Conservation (phyloP, 1,284 basidiomycete genomes). For the Pholiota adiposa region DNA sequence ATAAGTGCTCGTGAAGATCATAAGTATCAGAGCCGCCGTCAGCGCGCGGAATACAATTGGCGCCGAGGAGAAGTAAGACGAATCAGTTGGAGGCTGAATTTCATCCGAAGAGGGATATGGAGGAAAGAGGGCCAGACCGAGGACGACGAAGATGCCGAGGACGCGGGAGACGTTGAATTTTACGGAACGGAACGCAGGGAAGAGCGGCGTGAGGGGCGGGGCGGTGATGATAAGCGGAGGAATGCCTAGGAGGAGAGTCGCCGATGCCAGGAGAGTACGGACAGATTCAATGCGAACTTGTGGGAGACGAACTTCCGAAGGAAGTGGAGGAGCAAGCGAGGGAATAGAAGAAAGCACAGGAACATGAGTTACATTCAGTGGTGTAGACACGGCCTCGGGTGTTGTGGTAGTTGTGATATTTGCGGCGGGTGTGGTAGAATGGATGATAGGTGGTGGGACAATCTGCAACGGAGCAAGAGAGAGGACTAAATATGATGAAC, state of each 20-base stretch:
- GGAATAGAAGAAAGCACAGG: constrained; percentile 22
- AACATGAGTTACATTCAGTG: constrained; percentile 16
- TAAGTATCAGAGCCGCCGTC: constrained; percentile 33
- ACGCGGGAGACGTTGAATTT: constrained; percentile 52
- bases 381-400: background rate
- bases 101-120: constrained; percentile 13
- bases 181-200: constrained; percentile 49
- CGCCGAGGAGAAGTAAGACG: constrained; percentile 16
- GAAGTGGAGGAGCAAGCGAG: constrained; percentile 15
- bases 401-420: background rate
- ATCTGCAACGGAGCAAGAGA: constrained; percentile 17
- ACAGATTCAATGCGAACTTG: constrained; percentile 26
- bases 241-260: constrained; percentile 59
- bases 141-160: constrained; percentile 22
- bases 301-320: constrained; percentile 18
- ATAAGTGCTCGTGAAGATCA: constrained; percentile 57
- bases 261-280: constrained; percentile 48
- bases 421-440: constrained; percentile 1
- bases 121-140: constrained; percentile 24
- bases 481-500: constrained; percentile 25
- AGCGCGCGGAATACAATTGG: constrained; percentile 21
- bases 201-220: constrained; percentile 44
- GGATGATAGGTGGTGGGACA: constrained; percentile 4
- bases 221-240: constrained; percentile 63
- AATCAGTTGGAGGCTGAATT: constrained; percentile 4